Percentiles rank a stretch among this genome's conserved stretches.
Evolutionary conservation across 75 land plant genomes (phyloP).

Genomic region (Azolla pinnata): DNA sequence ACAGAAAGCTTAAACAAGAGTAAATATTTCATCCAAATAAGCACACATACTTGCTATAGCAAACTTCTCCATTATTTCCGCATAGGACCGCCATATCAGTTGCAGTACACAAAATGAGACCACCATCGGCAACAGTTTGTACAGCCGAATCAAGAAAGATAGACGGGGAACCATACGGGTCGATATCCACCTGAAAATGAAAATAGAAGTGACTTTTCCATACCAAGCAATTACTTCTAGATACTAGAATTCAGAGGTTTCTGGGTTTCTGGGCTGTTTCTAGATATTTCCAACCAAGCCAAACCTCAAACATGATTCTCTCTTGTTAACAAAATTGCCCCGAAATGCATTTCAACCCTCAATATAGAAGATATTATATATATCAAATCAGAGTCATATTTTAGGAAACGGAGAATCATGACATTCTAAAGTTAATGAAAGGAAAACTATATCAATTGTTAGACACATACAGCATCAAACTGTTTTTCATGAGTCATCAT

Average conservation of each 20-base stretch:
- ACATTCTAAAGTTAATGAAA: too few species aligned
- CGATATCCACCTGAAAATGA: constrained; percentile 90
- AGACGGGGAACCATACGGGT: constrained; percentile 97
- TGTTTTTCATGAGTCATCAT: constrained; percentile 95
- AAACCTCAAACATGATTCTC: too few species aligned
- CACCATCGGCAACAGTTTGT: constrained; percentile 89
- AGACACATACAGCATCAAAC: constrained; percentile 73
- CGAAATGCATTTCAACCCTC: too few species aligned
- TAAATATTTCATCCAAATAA: too few species aligned
- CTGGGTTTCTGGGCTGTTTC: neutral
- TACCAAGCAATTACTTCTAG: neutral
- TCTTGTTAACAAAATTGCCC: too few species aligned
- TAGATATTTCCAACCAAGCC: too few species aligned
- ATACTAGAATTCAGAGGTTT: neutral
- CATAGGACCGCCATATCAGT: constrained; percentile 99
- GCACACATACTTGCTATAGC: constrained; percentile 96
- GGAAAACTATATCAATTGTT: too few species aligned
- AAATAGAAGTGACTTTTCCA: too few species aligned
- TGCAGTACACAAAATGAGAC: constrained; percentile 92
- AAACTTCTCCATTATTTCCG: constrained; percentile 96
- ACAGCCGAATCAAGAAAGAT: constrained; percentile 95
- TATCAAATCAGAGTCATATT: too few species aligned
- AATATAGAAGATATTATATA: too few species aligned
- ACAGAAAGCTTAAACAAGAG: constrained; percentile 3
- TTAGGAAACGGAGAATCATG: too few species aligned